Conservation (phyloP, 2,329 filamentous ascomycete genomes). For the Pseudogymnoascus sp. region DNA sequence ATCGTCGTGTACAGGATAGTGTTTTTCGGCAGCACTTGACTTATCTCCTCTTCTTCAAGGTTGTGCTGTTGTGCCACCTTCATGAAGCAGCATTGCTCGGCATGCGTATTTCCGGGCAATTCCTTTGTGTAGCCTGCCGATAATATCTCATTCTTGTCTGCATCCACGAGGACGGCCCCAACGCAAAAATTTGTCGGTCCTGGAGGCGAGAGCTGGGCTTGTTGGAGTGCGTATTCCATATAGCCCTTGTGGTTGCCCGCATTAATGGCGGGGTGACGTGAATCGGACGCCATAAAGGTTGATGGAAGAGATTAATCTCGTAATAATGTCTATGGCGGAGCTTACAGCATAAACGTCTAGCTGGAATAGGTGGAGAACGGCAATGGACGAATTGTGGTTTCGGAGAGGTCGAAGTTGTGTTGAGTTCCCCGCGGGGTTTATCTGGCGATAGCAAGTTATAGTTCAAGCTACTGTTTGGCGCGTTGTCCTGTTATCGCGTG, state of each 20-base stretch:
- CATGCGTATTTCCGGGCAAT: constrained; percentile 86
- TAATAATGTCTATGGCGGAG: not conserved
- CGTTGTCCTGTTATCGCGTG: not conserved
- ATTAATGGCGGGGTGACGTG: constrained; percentile 16
- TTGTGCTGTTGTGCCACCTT: constrained; percentile 52
- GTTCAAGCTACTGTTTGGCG: not conserved
- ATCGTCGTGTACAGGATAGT: constrained; percentile 81
- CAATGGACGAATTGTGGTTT: not conserved
- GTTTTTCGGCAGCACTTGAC: constrained; percentile 41
- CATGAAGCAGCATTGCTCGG: constrained; percentile 82
- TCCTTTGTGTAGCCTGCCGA: constrained; percentile 87
- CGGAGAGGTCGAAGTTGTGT: not conserved
- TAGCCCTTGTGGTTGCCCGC: constrained; percentile 30
- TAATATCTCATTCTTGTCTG: constrained; percentile 50
- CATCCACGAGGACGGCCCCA: constrained; percentile 73
- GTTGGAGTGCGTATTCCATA: constrained; percentile 65
- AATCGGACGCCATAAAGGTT: constrained; percentile 15
- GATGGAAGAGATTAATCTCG: not conserved
- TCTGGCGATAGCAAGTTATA: not conserved
- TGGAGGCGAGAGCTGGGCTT: constrained; percentile 71
- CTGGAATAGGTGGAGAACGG: not conserved
- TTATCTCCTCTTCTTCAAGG: constrained; percentile 47
- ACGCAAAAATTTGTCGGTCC: constrained; percentile 90
- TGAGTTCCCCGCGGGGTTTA: not conserved
- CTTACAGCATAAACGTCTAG: not conserved